Conservation (phyloP, 805 yeast genomes). For the Suhomyces kilbournensis region DNA sequence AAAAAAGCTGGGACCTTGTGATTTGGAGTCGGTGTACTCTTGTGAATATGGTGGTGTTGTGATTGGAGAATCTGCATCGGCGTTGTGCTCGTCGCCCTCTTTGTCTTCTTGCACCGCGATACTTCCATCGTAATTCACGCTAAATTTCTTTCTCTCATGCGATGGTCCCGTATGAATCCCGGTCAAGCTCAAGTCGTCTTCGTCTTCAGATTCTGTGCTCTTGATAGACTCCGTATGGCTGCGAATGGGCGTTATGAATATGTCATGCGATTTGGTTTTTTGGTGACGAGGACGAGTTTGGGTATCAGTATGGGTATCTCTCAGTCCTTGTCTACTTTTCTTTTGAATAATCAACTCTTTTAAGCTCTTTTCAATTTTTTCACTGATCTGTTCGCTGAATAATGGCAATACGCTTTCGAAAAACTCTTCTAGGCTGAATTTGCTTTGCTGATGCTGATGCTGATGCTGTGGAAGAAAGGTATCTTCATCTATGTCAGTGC, state of each 20-base stretch:
- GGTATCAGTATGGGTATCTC: background rate
- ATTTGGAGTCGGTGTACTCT: conserved; percentile 9
- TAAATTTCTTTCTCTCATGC: conserved; percentile 1
- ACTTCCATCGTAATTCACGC: conserved; percentile 9
- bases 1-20: background rate
- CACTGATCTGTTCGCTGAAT: conserved; percentile 11
- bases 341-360: background rate
- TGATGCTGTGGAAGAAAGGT: conserved; percentile 9
- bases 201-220: conserved; percentile 10
- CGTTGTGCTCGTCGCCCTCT: background rate
- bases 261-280: background rate
- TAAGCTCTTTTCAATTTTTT: conserved; percentile 5
- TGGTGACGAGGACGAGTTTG: background rate
- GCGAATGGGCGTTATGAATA: conserved; percentile 10
- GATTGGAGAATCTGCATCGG: conserved; percentile 19
- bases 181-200: conserved; percentile 15
- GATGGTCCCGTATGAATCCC: conserved; percentile 6
- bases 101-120: background rate
- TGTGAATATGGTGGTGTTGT: conserved; percentile 36
- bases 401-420: conserved; percentile 9
- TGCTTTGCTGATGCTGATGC: background rate
- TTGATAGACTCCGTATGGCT: conserved; percentile 5
- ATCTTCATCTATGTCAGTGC: conserved; percentile 5
- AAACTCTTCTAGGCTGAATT: conserved; percentile 7
- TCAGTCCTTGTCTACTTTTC: background rate